Percentiles rank a stretch among this genome's conserved stretches.
Evolutionary conservation across 2,329 filamentous ascomycete species (phyloP).

Genomic region (Phyllosticta citrichinensis): DNA sequence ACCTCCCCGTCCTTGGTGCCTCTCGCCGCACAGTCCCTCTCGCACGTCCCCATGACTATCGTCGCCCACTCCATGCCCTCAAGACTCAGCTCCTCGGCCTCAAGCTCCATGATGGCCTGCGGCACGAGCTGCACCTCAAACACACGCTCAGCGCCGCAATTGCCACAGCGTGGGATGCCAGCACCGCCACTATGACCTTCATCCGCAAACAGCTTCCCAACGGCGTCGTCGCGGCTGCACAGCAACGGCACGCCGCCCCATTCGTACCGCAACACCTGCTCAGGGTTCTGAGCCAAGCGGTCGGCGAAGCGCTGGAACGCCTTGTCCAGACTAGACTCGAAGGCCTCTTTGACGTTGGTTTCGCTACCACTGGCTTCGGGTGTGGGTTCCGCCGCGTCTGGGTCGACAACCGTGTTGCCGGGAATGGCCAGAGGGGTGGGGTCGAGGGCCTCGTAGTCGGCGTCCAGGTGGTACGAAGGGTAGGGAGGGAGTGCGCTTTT

Average conservation of each 20-base stretch:
- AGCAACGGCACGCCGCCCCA: conserved; percentile 49
- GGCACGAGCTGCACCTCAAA: conserved; percentile 93
- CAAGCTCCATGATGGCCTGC: conserved; percentile 79
- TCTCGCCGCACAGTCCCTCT: conserved; percentile 60
- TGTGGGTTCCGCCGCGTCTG: conserved; percentile 21
- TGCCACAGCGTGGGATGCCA: conserved; percentile 62
- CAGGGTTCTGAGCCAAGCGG: conserved; percentile 39
- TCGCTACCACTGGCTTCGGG: conserved; percentile 22
- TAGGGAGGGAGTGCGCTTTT: conserved; percentile 55
- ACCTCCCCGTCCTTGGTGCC: conserved; percentile 51
- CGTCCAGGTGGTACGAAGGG: conserved; percentile 69
- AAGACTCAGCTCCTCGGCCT: conserved; percentile 56
- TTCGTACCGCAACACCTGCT: conserved; percentile 42
- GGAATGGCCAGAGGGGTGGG: conserved; percentile 41
- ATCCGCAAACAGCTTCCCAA: conserved; percentile 53
- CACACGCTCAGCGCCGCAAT: conserved; percentile 63
- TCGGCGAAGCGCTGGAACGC: conserved; percentile 44
- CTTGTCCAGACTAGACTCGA: conserved; percentile 39
- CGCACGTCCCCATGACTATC: conserved; percentile 76
- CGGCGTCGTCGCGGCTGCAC: conserved; percentile 66
- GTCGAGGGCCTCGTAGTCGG: conserved; percentile 83
- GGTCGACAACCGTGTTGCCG: conserved; percentile 34
- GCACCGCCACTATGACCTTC: conserved; percentile 23
- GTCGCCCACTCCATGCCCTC: conserved; percentile 98
- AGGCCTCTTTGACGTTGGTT: conserved; percentile 38